Evolutionary conservation across 164 flowering plant genomes (phyloP), one percentile per base, ranked within the genome.

Genomic region (Santalum album): DNA sequence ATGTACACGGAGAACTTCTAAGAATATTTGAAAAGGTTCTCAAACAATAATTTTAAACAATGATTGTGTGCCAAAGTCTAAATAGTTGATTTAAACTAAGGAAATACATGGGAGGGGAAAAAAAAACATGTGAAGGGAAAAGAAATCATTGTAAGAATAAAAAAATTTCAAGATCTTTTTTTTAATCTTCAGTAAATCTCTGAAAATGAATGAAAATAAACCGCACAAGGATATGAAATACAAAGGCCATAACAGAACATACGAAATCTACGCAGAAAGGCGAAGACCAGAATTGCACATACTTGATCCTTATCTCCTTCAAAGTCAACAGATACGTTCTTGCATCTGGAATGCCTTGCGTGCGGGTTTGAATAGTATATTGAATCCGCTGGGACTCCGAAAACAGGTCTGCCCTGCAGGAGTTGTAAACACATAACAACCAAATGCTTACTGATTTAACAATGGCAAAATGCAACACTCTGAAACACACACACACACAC

Each of bases 371-470:
- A 54, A 87, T 87, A 15, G 87, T 76, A 55, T 69, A 67, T 35
- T 84, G 55, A 56, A 87, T 87, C 44, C 79, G 59, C 62, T 91
- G 80, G 42, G 98, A 86, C 58, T 82, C 95, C 19, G 96, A 83
- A 50, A 75, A 74, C 57, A 87, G 68, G 56, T 63, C 77, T 43
- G 95, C 95, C 85, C 98, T 91, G 90, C 63, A 65, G 10, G 11
- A 32, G 12, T 40, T 46, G 49, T 12, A 36, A 2, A 25, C 2
- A 55, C 24, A 47, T 32, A 12, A 9, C 6, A 12, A 27, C 19
- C 29, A 36, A 50, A 3, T 49, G 34, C 25, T 39, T 38, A 26
- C 11, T 2, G 36, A 43, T 15, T 39, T 25, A 56, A 22, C 60
- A 36, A 17, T 12, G 45, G 27, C 43, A 45, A 48, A 7, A 26